Evolutionary conservation across 169 alveolate genomes (phyloP).

Genomic region (Plasmodium cynomolgi): DNA sequence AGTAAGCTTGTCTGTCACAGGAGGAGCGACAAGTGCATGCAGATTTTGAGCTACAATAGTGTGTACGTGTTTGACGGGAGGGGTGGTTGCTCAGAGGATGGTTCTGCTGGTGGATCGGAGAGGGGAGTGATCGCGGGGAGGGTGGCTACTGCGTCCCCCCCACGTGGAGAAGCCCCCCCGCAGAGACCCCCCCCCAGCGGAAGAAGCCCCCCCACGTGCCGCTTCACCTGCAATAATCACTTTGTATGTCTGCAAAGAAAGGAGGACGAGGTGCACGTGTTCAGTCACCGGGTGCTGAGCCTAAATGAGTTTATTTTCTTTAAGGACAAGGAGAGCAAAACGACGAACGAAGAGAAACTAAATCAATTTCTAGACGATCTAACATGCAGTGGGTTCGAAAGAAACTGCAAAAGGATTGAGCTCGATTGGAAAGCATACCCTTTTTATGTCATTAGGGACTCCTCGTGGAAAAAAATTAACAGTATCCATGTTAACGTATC

Average conservation of each 20-base stretch:
- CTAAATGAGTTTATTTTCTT: slow-evolving; percentile 19
- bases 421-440: slow-evolving; percentile 2
- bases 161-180: background rate
- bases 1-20: slow-evolving; percentile 29
- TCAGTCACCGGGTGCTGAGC: background rate
- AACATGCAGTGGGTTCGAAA: background rate
- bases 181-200: background rate
- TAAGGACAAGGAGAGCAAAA: slow-evolving; percentile 16
- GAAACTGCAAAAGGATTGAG: background rate
- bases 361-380: background rate
- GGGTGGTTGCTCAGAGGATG: background rate
- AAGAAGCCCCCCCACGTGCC: background rate
- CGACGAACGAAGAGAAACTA: background rate
- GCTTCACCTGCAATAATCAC: slow-evolving; percentile 13
- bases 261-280: background rate
- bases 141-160: background rate
- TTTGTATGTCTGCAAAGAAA: slow-evolving; percentile 13
- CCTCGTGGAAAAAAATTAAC: background rate
- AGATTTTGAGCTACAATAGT: background rate
- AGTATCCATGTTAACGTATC: slow-evolving; percentile 11
- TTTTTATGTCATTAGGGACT: slow-evolving; percentile 5
- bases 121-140: too few species aligned
- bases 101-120: background rate
- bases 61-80: slow-evolving; percentile 9
- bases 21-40: slow-evolving; percentile 7